Evolutionary conservation across 768 basidiomycete genomes (phyloP).

Genomic region (Hemileccinum rubropunctum): DNA sequence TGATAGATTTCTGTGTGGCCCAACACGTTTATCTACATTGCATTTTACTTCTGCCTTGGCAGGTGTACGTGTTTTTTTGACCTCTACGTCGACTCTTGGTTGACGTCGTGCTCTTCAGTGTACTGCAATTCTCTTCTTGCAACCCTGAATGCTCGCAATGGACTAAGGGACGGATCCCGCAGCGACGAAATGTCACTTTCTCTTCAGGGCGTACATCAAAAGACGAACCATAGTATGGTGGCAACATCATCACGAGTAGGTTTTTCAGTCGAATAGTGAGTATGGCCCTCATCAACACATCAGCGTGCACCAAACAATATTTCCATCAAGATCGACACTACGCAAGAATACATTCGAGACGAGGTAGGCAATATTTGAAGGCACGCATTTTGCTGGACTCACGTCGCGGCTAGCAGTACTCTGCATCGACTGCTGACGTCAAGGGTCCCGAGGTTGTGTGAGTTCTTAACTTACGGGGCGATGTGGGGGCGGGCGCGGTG

Average conservation of each 20-base stretch:
- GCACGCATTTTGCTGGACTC: not conserved
- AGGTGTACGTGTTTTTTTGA: slow-evolving; percentile 41
- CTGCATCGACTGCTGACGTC: slow-evolving; percentile 13
- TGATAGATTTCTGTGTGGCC: slow-evolving; percentile 50
- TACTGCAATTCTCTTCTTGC: slow-evolving; percentile 63
- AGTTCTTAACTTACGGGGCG: not conserved
- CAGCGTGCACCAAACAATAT: slow-evolving; percentile 45
- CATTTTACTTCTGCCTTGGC: slow-evolving; percentile 64
- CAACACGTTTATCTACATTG: slow-evolving; percentile 57
- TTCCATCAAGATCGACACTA: slow-evolving; percentile 64
- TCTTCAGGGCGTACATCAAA: slow-evolving; percentile 29
- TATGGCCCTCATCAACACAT: not conserved
- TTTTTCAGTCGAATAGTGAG: not conserved
- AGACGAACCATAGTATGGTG: slow-evolving; percentile 12
- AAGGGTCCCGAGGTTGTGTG: slow-evolving; percentile 24
- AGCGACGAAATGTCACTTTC: slow-evolving; percentile 32
- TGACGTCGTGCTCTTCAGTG: slow-evolving; percentile 32
- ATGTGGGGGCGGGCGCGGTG: not conserved
- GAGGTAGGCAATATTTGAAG: slow-evolving; percentile 21
- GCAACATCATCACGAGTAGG: slow-evolving; percentile 13
- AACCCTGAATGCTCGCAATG: slow-evolving; percentile 56
- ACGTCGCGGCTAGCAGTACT: slow-evolving; percentile 15
- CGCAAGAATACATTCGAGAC: slow-evolving; percentile 52
- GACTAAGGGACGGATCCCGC: slow-evolving; percentile 34
- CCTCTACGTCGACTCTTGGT: not conserved